Evolutionary conservation across 257 asterid genomes (phyloP), one percentile per base, ranked within the genome.

Genomic region (Capsicum pubescens): DNA sequence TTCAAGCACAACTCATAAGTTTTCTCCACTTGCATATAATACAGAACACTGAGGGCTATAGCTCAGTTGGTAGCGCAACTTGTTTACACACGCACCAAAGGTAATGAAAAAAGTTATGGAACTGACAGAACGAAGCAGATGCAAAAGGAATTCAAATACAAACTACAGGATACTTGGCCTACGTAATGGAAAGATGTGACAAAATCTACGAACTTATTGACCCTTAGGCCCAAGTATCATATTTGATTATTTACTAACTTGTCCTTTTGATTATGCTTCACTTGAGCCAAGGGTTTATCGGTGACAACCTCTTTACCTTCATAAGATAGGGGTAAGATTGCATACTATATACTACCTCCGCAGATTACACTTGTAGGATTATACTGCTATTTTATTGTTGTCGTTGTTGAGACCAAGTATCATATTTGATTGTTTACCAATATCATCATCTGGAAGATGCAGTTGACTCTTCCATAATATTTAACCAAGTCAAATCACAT

Each of bases 1-100:
- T 54, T 13, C 64, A 77, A 77, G 54, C 93, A 89, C 89, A 95
- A 94, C 84, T 93, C 98, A 50, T 94, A 91, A 61, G 89, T 97
- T 94, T 26, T 95, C 85, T 81, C 63, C 26, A 77, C 15, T 26
- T 52, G 26, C 50, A 14, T 52, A 77, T 2, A 26, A 52, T 54
- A 77, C 54, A 26, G 72, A 12, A 11, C 13, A 50, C 56, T 52
- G 10, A 52, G 56, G 10, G 54, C 54, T 48, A 48, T 9, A 48
- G 11, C 56, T 52, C 56, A 52, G 56, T 52, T 9, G 56, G 13
- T 52, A 52, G 13, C 9, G 48, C 19, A 66, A 66, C 71, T 12
- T 6, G 44, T 12, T 26, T 26, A 64, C 9, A 14, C n/a, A 52
- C 56, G 56, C 56, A 14, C 56, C 56, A 52, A 52, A 4, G 8